phyloP scores from a whole-genome alignment of 2,329 filamentous ascomycete species.

The Metarhizium guizhouense region DNA sequence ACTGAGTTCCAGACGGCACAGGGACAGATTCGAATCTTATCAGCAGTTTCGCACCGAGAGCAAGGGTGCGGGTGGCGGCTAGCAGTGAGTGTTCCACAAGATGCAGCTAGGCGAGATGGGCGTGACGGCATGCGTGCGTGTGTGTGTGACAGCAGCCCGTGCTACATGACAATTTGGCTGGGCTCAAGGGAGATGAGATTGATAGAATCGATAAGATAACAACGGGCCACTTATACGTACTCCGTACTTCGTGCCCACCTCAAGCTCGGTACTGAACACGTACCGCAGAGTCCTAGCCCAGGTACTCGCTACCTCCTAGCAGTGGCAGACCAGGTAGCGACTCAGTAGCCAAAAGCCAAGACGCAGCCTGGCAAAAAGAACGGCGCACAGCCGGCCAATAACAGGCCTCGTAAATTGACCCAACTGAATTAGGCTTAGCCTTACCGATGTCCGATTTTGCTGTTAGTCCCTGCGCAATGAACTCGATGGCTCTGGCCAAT shows the following conservation, averaged over 20 bases:
- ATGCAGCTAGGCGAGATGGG: background rate
- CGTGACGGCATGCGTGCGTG: background rate
- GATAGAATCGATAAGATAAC: constrained; percentile 9
- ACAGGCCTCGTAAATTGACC: background rate
- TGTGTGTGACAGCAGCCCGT: background rate
- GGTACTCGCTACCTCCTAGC: no score
- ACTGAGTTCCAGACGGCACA: background rate
- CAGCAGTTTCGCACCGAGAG: no score
- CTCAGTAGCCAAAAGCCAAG: background rate
- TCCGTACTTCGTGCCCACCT: no score
- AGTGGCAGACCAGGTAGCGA: no score
- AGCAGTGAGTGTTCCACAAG: background rate
- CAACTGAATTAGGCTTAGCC: constrained; percentile 10
- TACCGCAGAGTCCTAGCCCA: no score
- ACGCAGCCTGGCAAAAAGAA: background rate
- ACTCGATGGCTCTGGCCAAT: constrained; percentile 7
- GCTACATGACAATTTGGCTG: background rate
- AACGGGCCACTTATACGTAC: background rate
- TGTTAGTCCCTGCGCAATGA: constrained; percentile 7
- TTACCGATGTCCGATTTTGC: constrained; percentile 12
- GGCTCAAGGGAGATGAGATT: constrained; percentile 1
- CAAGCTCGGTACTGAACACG: no score
- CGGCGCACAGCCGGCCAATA: background rate
- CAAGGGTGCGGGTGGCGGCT: no score
- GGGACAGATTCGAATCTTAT: no score